Evolutionary conservation across 768 basidiomycete species (phyloP).

Genomic region (Sutorius australiensis): DNA sequence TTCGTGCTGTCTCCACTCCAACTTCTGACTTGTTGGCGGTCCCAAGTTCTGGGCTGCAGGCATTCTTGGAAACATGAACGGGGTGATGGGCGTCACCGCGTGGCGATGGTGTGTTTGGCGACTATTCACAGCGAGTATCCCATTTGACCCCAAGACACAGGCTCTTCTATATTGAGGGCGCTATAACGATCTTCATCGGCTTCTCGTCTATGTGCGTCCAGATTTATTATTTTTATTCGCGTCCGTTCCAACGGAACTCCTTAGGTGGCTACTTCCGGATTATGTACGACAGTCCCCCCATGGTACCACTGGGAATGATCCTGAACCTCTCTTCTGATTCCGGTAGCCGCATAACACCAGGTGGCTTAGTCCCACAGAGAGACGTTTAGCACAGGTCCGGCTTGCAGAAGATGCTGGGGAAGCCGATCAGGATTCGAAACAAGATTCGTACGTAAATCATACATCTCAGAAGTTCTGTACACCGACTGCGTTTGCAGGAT

Average conservation of each 20-base stretch:
- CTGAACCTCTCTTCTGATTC: not conserved
- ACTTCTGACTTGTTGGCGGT: not conserved
- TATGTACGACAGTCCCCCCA: conserved; percentile 36
- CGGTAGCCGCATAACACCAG: conserved; percentile 58
- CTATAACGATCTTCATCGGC: conserved; percentile 59
- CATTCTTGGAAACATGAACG: conserved; percentile 67
- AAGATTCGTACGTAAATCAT: too few species aligned
- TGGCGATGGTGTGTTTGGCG: conserved; percentile 57
- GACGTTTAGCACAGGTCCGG: conserved; percentile 61
- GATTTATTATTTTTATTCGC: not conserved
- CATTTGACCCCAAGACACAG: conserved; percentile 30
- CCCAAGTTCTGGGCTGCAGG: conserved; percentile 66
- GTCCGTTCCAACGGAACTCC: not conserved
- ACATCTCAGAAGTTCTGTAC: too few species aligned
- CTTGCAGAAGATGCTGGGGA: conserved; percentile 67
- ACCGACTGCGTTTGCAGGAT: conserved; percentile 32
- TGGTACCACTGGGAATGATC: too few species aligned
- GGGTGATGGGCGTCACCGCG: conserved; percentile 57
- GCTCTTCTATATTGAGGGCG: conserved; percentile 72
- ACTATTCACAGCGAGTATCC: not conserved
- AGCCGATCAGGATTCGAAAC: conserved; percentile 48
- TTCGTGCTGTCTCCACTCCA: not conserved
- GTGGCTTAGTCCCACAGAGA: conserved; percentile 51
- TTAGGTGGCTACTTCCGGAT: conserved; percentile 57
- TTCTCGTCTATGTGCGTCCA: conserved; percentile 45